Base-by-base conservation (phyloP, 768 basidiomycete species). In the Nidularia pulvinata region DNA sequence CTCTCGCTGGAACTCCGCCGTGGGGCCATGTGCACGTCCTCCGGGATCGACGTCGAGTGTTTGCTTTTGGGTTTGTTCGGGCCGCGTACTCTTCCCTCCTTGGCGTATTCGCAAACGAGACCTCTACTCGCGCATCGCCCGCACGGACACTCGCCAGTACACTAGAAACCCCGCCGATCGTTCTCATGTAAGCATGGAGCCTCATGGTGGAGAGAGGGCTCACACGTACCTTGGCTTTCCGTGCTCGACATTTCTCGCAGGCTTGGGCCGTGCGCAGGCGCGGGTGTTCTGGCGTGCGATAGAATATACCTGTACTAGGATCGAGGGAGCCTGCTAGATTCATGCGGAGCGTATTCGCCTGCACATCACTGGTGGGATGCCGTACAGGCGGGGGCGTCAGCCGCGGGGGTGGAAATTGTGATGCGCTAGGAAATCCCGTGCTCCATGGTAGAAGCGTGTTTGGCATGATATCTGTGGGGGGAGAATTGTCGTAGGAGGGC, bases 221-320 rank as follows among this genome's bases (percentile, higher is more conserved):
- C 43, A 49, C 0, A 63, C 77, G 47, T 58, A 89, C 88, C 78
- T 91, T 91, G 33, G 86, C 88, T 65, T 90, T 91, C 48, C 88
- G 70, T 1, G 75, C 75, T 11, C 89, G 79, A 64, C 89, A 90
- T 63, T 86, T 86, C 61, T 89, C 84, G 67, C 88, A 91, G 3
- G 88, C 88, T 61, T 89, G 88, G 0, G 84, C 82, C 0, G 89
- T 90, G 48, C 88, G 79, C 33, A 87, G 68, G 0, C 87, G 78
- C 1, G 85, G 80, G 53, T 85, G 83, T 57, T 88, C 85, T 1
- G 83, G 78, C 0, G 82, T 79, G 13, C 77, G 79, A 65, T 86
- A 85, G 61, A 86, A 87, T 43, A 86, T 79, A n/a, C 84, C 84
- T 0, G 86, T 88, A 2, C 74, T 57, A 1, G 82, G 82, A 64